Evolutionary conservation across 2,329 filamentous ascomycete species (phyloP), one percentile per base, ranked within the genome.

Genomic region (Botryotinia calthae): DNA sequence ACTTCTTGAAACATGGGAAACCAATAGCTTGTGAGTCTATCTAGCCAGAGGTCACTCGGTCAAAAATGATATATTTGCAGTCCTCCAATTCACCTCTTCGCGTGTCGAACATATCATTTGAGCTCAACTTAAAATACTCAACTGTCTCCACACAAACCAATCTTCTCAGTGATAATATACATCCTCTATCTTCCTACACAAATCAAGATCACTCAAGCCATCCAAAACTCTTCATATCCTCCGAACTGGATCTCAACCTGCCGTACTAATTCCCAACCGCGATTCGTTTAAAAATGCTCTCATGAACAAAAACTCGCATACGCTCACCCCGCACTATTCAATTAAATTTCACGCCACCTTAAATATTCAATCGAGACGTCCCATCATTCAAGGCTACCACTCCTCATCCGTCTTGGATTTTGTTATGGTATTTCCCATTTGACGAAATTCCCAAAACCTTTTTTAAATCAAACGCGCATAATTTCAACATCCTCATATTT

Each of bases 1-100:
- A 14, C 48, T 51, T n/a, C 4, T n/a, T 2, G 6, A 6, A 6
- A 14, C 4, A n/a, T 25, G 14, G 4, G 0, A 44, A n/a, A 25
- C 25, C 4, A 51, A n/a, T n/a, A 14, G 4, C n/a, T 51, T n/a
- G 2, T n/a, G 2, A 54, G 25, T 16, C 0, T n/a, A n/a, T 1
- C 1, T 2, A n/a, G 12, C 12, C 0, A 16, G 48, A 51, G 48
- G 1, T n/a, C 25, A 14, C 1, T 12, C 7, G 6, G 10, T n/a
- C 10, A 54, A n/a, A 4, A 51, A 16, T 14, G 2, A 12, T 6
- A 16, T n/a, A 16, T 54, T 54, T 7, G 0, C 12, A 25, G 25
- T 54, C 3, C 12, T 54, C 5, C 25, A 1, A 54, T 54, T n/a
- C 25, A 16, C 48, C 48, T n/a, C 22, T 2, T 54, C 7, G 5